Base-by-base conservation (phyloP, 2,329 filamentous ascomycete genomes). In the Diaporthe sp. region DNA sequence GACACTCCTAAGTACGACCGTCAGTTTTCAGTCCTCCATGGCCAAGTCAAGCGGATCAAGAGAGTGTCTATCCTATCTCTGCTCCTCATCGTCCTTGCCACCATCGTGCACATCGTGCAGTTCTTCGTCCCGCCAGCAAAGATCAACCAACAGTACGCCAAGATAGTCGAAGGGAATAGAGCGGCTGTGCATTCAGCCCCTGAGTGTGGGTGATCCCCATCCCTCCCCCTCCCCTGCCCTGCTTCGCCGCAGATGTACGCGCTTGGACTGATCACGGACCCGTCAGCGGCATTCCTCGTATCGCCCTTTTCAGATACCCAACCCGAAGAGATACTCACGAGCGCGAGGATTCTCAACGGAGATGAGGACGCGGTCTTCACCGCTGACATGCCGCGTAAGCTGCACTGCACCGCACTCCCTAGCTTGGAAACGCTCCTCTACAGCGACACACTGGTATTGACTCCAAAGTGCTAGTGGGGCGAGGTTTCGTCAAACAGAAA, bases 241-340 rank as follows among this genome's bases (percentile, higher is more conserved):
- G 62, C 44, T n/a, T 67, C 42, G 19, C 39, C 19, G 28, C 62
- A 34, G 13, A 51, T 8, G 12, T 22, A 49, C 44, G 62, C 44
- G 62, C 62, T 67, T 51, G 62, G 62, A 51, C 62, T 67, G 62
- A 67, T 5, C 62, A 67, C 62, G 31, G 62, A 67, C 44, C 62
- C 10, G 19, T 25, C 44, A 67, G 62, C 62, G 28, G 62, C 62
- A 37, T 68, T 68, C 62, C 62, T 68, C 31, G 62, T 68, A 39
- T 68, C 46, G 6, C 62, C 46, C 19, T 68, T 67, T 31, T 67
- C 62, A 4, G 62, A 68, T 46, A 68, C 46, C 7, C 62, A 31
- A 31, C 62, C 62, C 34, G 62, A 39, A 2, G 62, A 68, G 31
- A 68, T 25, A 25, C 46, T 68, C 22, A 68, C 62, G 28, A 68